These are phyloP conservation scores for Coemansia sp. DNA, from an alignment of 192 early-diverging fungal genomes.

Conservation along the genomic window DNA sequence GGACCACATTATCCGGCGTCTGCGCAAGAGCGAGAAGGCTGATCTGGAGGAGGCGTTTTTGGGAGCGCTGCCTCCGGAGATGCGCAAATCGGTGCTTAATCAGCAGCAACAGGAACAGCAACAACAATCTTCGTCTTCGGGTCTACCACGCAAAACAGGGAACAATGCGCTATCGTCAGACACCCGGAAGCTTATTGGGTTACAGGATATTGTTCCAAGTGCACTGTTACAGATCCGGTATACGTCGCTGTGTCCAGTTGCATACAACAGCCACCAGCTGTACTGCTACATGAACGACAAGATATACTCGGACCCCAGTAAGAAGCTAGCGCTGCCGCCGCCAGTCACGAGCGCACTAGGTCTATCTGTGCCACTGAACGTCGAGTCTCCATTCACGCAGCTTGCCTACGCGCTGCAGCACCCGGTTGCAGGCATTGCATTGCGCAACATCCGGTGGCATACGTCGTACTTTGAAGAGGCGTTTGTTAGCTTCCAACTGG, in stretches of 20 bases:
- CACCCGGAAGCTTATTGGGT: constrained; percentile 14
- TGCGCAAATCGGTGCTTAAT: constrained; percentile 7
- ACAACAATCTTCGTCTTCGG: background rate
- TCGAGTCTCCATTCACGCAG: constrained; percentile 48
- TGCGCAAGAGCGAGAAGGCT: constrained; percentile 27
- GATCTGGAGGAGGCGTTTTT: constrained; percentile 37
- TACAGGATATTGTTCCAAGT: constrained; percentile 37
- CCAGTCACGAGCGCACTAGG: constrained; percentile 15
- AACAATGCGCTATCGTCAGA: background rate
- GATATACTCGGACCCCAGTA: constrained; percentile 29
- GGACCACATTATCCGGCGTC: constrained; percentile 57
- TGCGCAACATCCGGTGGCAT: constrained; percentile 86
- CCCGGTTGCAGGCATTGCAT: constrained; percentile 62
- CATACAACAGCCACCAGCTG: constrained; percentile 38
- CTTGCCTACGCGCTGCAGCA: constrained; percentile 75
- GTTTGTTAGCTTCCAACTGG: constrained; percentile 80
- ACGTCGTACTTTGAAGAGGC: constrained; percentile 66
- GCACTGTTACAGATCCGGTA: constrained; percentile 49
- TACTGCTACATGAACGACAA: constrained; percentile 31
- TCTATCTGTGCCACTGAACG: constrained; percentile 43
- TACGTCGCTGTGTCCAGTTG: constrained; percentile 38
- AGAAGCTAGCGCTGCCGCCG: constrained; percentile 29
- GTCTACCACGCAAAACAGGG: background rate
- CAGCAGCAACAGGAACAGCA: constrained; percentile 9
- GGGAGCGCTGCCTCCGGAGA: constrained; percentile 28